Evolutionary conservation across 2,329 filamentous ascomycete genomes (phyloP), one percentile per base, ranked within the genome.

Genomic region (Stachybotrys elegans): DNA sequence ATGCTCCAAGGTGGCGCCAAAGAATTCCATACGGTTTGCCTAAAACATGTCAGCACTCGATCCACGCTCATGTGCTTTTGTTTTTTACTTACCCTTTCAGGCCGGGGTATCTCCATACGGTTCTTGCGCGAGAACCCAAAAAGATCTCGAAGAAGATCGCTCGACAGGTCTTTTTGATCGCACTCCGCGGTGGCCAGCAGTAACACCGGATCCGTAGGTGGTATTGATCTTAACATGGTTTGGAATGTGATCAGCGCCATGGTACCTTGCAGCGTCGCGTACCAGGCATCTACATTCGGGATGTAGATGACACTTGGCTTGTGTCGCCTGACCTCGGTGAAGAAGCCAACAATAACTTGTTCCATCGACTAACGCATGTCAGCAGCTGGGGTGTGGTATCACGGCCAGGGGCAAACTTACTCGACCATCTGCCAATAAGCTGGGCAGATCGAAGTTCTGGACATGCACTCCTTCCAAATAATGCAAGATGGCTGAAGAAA

Each of bases 271-370:
- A 84, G 58, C 21, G 73, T 76, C 16, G 78, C 68, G 59, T 89
- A 92, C 93, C 93, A 98, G 7, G 84, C 78, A 53, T 95, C 87
- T 40, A 97, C 80, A 53, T 90, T 85, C 3, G 93, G 92, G 35
- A 98, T 86, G 65, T 91, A 97, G 42, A 98, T 93, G 29, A 97
- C 88, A 61, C 90, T 94, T 1, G 93, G 93, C 63, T 95, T 96
- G 61, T 96, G 90, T 29, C 91, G 83, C 63, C 92, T 88, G 29
- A 95, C 88, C 68, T 97, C 93, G 1, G 88, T 83, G 59, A 98
- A 97, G 7, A 95, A 75, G 52, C 91, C 84, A 12, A 95, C 89
- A 50, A 98, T 82, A 9, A 91, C 88, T 53, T 93, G 87, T 68
- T 97, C 93, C 14, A 86, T 78, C 2, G 88, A 82, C 70, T 81